These are phyloP conservation scores for Penicillium sp. DNA, from an alignment of 2,329 filamentous ascomycete genomes.

Conservation along the genomic window DNA sequence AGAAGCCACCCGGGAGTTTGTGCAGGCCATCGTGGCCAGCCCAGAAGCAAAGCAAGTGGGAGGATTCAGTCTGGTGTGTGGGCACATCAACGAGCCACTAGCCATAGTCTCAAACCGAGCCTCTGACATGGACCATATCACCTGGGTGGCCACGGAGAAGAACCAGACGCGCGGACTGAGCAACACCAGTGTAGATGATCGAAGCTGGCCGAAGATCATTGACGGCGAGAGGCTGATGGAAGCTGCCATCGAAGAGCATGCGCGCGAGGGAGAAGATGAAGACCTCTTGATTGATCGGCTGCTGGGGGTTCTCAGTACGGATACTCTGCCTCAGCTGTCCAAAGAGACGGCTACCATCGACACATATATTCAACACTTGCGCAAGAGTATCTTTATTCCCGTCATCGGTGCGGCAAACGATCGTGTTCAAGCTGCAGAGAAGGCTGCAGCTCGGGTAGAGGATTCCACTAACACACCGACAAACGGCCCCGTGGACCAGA, in stretches of 20 bases:
- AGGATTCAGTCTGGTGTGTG: constrained; percentile 65
- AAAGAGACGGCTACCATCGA: constrained; percentile 53
- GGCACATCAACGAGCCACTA: constrained; percentile 54
- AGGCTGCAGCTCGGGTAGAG: constrained; percentile 35
- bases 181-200: constrained; percentile 61
- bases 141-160: constrained; percentile 51
- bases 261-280: constrained; percentile 42
- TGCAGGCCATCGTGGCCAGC: constrained; percentile 55
- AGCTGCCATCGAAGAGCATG: constrained; percentile 50
- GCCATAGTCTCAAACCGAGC: constrained; percentile 66
- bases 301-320: constrained; percentile 54
- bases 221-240: constrained; percentile 57
- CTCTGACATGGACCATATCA: constrained; percentile 51
- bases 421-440: constrained; percentile 34
- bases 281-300: constrained; percentile 54
- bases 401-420: constrained; percentile 52
- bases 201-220: constrained; percentile 63
- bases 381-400: constrained; percentile 64
- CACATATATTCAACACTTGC: constrained; percentile 57
- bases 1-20: constrained; percentile 53
- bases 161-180: constrained; percentile 61
- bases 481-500: constrained; percentile 28
- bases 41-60: constrained; percentile 59
- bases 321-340: constrained; percentile 56
- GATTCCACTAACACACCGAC: constrained; percentile 14